Evolutionary conservation across 441 rosid species (phyloP), one percentile per base, ranked within the genome.

Genomic region (Gossypium gossypioides): DNA sequence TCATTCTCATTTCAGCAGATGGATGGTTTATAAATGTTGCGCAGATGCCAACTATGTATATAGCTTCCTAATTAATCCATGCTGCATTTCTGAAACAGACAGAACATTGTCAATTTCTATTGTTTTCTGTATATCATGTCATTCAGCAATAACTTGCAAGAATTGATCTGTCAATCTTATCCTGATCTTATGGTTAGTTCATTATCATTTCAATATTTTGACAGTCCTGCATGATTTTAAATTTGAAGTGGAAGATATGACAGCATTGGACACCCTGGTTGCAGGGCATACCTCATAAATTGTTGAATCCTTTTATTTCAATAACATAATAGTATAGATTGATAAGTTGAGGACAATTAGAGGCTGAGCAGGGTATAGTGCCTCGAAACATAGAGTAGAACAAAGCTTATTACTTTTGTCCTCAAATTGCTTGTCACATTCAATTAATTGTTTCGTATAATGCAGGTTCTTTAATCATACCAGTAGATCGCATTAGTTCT

Each of bases 11-110:
- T 22, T 29, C 72, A 0, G 21, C 46, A 13, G 74, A 61, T 63
- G 77, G 71, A 57, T 58, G 71, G 77, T 44, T 12, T 18, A 50
- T 64, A 70, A 65, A 25, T 29, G 58, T 70, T 68, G 69, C 68
- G 61, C 50, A 22, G 77, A 73, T 76, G 76, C 50, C 55, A 74
- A 61, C 70, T 34, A 34, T 75, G 84, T 81, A 78, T 13, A 83
- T 86, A 86, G 21, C 65, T 70, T 51, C 27, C 40, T 52, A 18
- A 22, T 48, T 57, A 66, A 60, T 72, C 24, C 19, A 42, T 70
- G 21, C 44, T 67, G 71, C 72, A 76, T 64, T 40, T 27, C 68
- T 8, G 61, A 51, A 48, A 18, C 66, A 72, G 54, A 68, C 69
- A 60, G 27, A 51, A 63, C 69, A 68, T 57, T 74, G 42, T 65